Conservation (phyloP, 1,139 yeast species). For the Williopsis jadinii region DNA sequence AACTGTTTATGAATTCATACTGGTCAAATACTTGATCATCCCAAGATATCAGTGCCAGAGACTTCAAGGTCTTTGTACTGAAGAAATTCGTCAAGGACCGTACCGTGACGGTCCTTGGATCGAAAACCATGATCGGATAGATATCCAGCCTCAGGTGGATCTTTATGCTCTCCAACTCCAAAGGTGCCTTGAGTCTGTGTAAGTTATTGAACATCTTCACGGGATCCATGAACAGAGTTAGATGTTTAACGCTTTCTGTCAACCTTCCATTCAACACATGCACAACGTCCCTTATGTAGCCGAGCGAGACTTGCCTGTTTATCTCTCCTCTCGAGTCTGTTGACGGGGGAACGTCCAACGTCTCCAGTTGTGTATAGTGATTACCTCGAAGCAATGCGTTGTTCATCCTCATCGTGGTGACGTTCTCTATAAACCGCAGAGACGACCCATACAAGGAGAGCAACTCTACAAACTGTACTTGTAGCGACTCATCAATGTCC, state of each 20-base stretch:
- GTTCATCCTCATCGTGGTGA: conserved; percentile 31
- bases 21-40: conserved; percentile 22
- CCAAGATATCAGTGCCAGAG: conserved; percentile 35
- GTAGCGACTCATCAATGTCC: conserved; percentile 30
- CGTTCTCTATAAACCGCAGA: conserved; percentile 29
- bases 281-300: conserved; percentile 25
- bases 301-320: conserved; percentile 22
- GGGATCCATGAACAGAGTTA: conserved; percentile 32
- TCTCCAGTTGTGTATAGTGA: conserved; percentile 19
- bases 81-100: conserved; percentile 28
- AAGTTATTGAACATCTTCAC: conserved; percentile 27
- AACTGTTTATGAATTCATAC: conserved; percentile 17
- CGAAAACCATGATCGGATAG: conserved; percentile 24
- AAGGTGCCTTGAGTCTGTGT: conserved; percentile 14
- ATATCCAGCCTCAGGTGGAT: conserved; percentile 33
- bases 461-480: conserved; percentile 23
- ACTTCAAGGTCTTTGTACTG: conserved; percentile 27
- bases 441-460: conserved; percentile 25
- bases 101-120: conserved; percentile 13
- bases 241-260: conserved; percentile 19
- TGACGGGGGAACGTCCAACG: conserved; percentile 37
- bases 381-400: conserved; percentile 19
- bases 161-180: conserved; percentile 30
- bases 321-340: conserved; percentile 25
- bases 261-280: conserved; percentile 23